phyloP scores from a whole-genome alignment of 148 eudicot genomes.

The Persicaria maculosa region DNA sequence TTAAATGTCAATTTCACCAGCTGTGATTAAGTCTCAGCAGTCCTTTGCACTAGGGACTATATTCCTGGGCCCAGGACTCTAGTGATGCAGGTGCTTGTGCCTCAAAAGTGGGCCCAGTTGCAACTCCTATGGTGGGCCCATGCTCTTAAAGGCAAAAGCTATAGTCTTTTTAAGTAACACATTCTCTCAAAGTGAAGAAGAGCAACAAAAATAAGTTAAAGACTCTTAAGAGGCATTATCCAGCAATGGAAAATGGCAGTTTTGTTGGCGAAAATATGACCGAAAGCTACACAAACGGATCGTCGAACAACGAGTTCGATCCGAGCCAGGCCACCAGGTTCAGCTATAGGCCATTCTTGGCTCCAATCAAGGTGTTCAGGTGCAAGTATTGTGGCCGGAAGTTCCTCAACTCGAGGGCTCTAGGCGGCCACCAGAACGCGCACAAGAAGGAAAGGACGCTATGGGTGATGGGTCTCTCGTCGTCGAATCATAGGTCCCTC shows the following conservation, averaged over 20 bases:
- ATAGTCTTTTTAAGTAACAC: neutral
- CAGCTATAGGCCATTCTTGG: neutral
- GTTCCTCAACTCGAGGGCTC: constrained; percentile 46
- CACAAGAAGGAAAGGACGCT: constrained; percentile 40
- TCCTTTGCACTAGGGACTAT: neutral
- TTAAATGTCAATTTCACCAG: neutral
- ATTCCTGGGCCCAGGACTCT: neutral
- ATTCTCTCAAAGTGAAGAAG: neutral
- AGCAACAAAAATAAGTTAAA: neutral
- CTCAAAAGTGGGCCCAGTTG: neutral
- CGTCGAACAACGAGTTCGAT: neutral
- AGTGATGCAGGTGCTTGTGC: neutral
- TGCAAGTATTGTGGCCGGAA: constrained; percentile 49
- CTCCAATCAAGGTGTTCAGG: constrained; percentile 29
- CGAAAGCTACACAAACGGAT: neutral
- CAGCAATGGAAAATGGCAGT: neutral
- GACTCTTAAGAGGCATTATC: neutral
- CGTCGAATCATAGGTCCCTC: neutral
- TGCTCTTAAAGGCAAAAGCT: neutral
- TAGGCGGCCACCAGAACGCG: constrained; percentile 66
- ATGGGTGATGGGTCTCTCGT: constrained; percentile 4
- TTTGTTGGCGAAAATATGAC: neutral
- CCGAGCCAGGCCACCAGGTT: neutral
- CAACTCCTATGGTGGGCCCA: neutral
- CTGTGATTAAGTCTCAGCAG: neutral